These are phyloP conservation scores for Holtermanniella nyarrowii DNA, from an alignment of 768 basidiomycete genomes.

Conservation along the genomic window DNA sequence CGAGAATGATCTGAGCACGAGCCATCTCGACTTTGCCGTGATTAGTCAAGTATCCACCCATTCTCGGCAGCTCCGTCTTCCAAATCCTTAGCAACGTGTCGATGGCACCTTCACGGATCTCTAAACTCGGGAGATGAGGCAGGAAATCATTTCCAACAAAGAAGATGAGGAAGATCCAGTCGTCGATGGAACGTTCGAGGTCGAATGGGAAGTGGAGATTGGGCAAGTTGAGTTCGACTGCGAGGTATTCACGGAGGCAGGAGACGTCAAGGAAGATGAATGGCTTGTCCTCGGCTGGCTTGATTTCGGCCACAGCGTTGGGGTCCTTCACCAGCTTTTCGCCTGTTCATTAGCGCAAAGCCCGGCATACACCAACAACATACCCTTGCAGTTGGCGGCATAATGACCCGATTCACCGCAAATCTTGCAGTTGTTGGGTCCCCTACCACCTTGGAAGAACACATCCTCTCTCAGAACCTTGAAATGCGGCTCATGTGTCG, in stretches of 20 bases:
- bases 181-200: constrained; percentile 94
- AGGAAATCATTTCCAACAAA: constrained; percentile 99
- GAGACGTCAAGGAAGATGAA: constrained; percentile 99
- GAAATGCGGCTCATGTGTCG: constrained; percentile 98
- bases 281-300: constrained; percentile 66
- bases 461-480: constrained; percentile 96
- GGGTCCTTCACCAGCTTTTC: constrained; percentile 51
- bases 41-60: constrained; percentile 96
- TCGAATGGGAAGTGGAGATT: constrained; percentile 71
- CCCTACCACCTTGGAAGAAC: constrained; percentile 67
- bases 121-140: constrained; percentile 92
- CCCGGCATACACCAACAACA: constrained; percentile 2
- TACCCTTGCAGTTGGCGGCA: constrained; percentile 83
- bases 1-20: constrained; percentile 85
- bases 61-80: constrained; percentile 81
- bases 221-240: constrained; percentile 83
- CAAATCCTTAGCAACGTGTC: constrained; percentile 93
- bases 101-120: constrained; percentile 98
- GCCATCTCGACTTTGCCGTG: constrained; percentile 77
- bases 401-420: constrained; percentile 94
- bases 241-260: constrained; percentile 91
- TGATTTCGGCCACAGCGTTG: constrained; percentile 44
- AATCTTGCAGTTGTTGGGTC: constrained; percentile 66
- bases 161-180: constrained; percentile 99
- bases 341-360: constrained; percentile 44